Percentiles rank a stretch among this genome's conserved stretches.
phyloP scores from a whole-genome alignment of 345 rosid genomes.

The Gossypium bickii region DNA sequence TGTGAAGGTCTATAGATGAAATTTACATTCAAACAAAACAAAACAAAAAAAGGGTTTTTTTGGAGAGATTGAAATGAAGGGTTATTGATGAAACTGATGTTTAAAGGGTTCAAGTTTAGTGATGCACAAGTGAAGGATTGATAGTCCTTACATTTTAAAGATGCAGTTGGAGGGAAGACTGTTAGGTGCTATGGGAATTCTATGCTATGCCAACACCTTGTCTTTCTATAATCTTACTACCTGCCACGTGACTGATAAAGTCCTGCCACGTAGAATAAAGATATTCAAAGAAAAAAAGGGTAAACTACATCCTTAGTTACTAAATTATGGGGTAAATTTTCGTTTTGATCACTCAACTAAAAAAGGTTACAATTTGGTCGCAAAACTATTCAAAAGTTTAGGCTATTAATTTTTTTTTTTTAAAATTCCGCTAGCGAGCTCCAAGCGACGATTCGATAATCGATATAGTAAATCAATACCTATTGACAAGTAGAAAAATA shows the following conservation, averaged over 20 bases:
- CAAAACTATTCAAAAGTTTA: no score
- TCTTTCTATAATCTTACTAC: not conserved
- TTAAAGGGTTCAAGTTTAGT: not conserved
- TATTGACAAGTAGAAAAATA: no score
- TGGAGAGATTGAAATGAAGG: not conserved
- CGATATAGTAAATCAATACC: no score
- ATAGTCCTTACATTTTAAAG: not conserved
- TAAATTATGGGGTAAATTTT: no score
- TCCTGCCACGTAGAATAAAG: not conserved
- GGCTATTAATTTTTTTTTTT: rapidly evolving
- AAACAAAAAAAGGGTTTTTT: not conserved
- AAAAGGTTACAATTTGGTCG: no score
- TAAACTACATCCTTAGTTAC: no score
- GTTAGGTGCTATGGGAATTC: constrained; percentile 1
- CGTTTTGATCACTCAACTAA: no score
- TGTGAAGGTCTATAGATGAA: constrained; percentile 1
- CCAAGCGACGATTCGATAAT: no score
- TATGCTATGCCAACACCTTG: not conserved
- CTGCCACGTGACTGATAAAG: not conserved
- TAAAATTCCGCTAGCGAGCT: no score
- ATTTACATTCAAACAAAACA: constrained; percentile 21
- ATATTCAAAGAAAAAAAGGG: not conserved
- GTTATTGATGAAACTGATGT: not conserved
- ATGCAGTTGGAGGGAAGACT: constrained; percentile 18
- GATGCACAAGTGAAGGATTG: no score